These are phyloP conservation scores for Trebouxia sp. DNA, from an alignment of 139 green algal species.

Conservation along the genomic window DNA sequence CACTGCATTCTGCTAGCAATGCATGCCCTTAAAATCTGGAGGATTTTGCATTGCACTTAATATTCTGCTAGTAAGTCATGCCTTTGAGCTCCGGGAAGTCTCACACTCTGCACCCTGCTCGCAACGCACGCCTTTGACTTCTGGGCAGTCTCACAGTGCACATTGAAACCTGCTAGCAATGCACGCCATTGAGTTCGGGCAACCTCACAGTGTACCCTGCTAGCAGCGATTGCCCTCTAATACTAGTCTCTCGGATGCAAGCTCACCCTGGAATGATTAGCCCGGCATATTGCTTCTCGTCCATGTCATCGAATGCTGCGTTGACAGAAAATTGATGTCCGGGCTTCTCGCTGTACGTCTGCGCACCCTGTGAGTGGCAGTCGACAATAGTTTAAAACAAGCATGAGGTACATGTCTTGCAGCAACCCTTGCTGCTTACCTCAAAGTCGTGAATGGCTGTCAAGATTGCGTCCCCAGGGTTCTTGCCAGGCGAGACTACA, in stretches of 20 bases:
- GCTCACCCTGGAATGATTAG: not conserved
- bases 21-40: not conserved
- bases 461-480: not conserved
- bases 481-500: not conserved
- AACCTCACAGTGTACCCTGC: not conserved
- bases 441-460: not conserved
- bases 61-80: no score
- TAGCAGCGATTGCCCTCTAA: not conserved
- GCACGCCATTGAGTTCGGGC: not conserved
- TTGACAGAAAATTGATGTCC: not conserved
- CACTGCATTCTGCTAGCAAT: not conserved
- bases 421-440: not conserved
- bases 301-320: not conserved
- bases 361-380: not conserved
- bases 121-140: not conserved
- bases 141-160: no score
- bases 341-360: not conserved
- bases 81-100: no score
- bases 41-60: not conserved
- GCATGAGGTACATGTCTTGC: not conserved
- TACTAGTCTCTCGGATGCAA: not conserved
- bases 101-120: no score
- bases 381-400: not conserved
- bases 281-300: not conserved
- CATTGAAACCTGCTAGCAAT: not conserved